Base-by-base conservation (phyloP, 768 basidiomycete genomes). In the Rhizopogon vesiculosus region DNA sequence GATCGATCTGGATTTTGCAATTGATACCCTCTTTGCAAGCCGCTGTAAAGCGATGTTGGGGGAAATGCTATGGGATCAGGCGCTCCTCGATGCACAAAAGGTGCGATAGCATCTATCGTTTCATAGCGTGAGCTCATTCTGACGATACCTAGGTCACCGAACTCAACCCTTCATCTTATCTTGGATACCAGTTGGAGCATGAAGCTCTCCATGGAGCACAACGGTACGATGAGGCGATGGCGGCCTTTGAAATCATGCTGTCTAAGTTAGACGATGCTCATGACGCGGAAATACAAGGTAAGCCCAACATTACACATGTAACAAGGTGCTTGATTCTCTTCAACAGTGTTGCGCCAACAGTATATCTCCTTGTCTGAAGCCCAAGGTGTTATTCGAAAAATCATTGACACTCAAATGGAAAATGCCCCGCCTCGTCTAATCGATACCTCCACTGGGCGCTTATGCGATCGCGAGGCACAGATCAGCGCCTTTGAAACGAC, bases 51-150 rank as follows among this genome's bases (percentile, higher is more conserved):
- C 35, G 35, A 35, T 10, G 35, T 35, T 35, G 12, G 12, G 10
- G 12, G 10, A 10, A 35, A 4, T 10, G 12, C 3, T 9, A 35
- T 35, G 35, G 76, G n/a, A 42, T n/a, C 16, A 3, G 8, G 40
- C 18, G 18, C 41, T 42, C 10, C 18, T 19, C 18, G 18, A 19
- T 19, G 41, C 41, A 19, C 41, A 42, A 42, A 19, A 1, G 41
- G 41, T 42, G n/a, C 10, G 41, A 42, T 42, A 0, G 18, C 3
- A 19, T 42, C n/a, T 12, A 1, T 19, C 8, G 9, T 18, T 42
- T 19, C 41, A 7, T 5, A 42, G 4, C 41, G 4, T 1, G 19
- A 9, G 41, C 18, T 42, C 18, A 42, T 42, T 3, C 3, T 19
- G 18, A 10, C 9, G 9, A 41, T 41, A 16, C n/a, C 5, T 19